Base-by-base conservation (phyloP, 805 yeast genomes). In the Wickerhamia fluorescens region DNA sequence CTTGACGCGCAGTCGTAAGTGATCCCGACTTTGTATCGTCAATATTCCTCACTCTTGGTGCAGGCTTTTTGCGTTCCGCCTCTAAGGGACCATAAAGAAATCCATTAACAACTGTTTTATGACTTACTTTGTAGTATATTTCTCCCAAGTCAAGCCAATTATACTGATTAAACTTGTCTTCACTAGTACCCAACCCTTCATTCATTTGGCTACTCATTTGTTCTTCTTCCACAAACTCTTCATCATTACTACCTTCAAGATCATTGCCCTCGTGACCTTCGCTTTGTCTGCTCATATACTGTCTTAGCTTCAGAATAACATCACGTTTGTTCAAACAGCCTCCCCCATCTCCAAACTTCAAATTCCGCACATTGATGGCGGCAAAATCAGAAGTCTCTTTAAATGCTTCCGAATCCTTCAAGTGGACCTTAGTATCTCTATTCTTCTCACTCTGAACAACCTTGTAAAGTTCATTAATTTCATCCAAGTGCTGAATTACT, bases 71-170 rank as follows among this genome's bases (percentile, higher is more conserved):
- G 37, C 71, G 68, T 38, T 78, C 79, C 2, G 78, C 60, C 11
- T 71, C 74, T 23, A 84, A 55, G 0, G 94, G 87, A 0, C 94
- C 94, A 30, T 76, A 57, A 36, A 85, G 51, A 45, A 79, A 83
- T 37, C 78, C 82, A 13, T 66, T 56, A 1, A 73, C 66, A 0
- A 65, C 51, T 0, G 81, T 66, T 28, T 66, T 62, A 3, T 46
- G 46, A 32, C 79, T 69, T 19, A 66, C 45, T 35, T 61, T 51
- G 36, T 66, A 55, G 38, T 63, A 72, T 17, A 75, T 45, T 2
- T 69, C 50, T 1, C 87, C 88, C 14, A 79, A 47, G 29, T 61
- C 58, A 21, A 70, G 49, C 85, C 88, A 80, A 45, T 79, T 68
- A 38, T 64, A 65, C 13, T 61, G 60, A 17, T 62, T 57, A 44